phyloP scores from a whole-genome alignment of 129 eudicot genomes.

The Saussurea involucrata region DNA sequence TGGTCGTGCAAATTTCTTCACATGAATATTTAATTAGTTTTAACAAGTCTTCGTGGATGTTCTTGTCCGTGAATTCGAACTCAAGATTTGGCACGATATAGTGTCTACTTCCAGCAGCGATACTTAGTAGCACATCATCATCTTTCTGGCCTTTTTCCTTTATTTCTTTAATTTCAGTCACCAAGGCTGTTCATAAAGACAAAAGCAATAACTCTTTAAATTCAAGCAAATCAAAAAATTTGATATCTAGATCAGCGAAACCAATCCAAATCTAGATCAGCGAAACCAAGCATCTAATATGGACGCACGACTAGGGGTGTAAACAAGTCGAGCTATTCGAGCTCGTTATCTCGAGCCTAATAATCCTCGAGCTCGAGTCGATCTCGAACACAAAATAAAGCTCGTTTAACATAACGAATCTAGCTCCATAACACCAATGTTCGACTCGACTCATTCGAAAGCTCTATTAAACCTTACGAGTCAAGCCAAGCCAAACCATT shows the following conservation, averaged over 20 bases:
- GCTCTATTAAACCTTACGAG: too few species aligned
- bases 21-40: constrained; percentile 83
- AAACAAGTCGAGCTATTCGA: too few species aligned
- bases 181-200: constrained; percentile 60
- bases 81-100: constrained; percentile 61
- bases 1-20: constrained; percentile 80
- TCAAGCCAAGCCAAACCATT: too few species aligned
- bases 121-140: constrained; percentile 52
- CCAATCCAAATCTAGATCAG: neutral
- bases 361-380: too few species aligned
- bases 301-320: neutral
- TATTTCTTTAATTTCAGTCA: constrained; percentile 75
- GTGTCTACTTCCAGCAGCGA: constrained; percentile 82
- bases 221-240: neutral
- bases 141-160: constrained; percentile 83
- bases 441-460: too few species aligned
- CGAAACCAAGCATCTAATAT: neutral
- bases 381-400: too few species aligned
- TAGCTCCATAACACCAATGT: too few species aligned
- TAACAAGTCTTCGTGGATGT: constrained; percentile 77
- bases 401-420: too few species aligned
- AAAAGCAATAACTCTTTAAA: neutral
- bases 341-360: too few species aligned
- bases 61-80: constrained; percentile 57
- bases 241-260: neutral